Conservation (phyloP, 228 moss, liverwort and hornwort genomes). For the Sphagnum fallax region DNA sequence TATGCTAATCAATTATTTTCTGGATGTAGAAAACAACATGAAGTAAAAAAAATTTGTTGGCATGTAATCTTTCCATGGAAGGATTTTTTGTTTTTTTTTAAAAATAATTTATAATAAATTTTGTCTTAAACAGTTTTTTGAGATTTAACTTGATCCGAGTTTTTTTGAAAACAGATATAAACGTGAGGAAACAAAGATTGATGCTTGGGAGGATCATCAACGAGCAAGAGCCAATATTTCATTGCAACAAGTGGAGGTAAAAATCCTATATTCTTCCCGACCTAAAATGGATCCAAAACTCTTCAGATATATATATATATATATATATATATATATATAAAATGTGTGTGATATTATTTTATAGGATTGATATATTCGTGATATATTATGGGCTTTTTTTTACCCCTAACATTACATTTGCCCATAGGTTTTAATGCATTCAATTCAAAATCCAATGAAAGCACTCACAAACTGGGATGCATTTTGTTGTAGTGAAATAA, state of each 20-base stretch:
- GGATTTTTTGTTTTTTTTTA: not conserved
- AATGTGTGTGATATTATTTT: not conserved
- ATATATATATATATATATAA: not conserved
- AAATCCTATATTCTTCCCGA: not conserved
- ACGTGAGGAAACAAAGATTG: conserved; percentile 18
- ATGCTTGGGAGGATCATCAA: conserved; percentile 35
- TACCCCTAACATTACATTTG: not conserved
- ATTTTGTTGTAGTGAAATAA: not conserved
- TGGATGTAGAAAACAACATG: no score
- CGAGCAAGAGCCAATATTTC: conserved; percentile 20
- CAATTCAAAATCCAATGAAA: no score
- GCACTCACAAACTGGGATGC: no score
- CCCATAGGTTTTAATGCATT: not conserved
- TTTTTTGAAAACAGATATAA: conserved; percentile 15
- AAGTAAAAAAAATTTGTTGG: not conserved
- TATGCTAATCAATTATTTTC: no score
- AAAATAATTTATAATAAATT: not conserved
- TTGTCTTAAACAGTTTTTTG: not conserved
- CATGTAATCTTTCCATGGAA: not conserved
- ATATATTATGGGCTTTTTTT: not conserved
- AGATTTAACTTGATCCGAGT: not conserved
- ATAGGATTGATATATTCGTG: no score
- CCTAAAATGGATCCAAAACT: not conserved
- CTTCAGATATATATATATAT: not conserved
- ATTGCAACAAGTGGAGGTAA: conserved; percentile 47